Evolutionary conservation across 148 eudicot species (phyloP).

Genomic region (Camellia japonica): DNA sequence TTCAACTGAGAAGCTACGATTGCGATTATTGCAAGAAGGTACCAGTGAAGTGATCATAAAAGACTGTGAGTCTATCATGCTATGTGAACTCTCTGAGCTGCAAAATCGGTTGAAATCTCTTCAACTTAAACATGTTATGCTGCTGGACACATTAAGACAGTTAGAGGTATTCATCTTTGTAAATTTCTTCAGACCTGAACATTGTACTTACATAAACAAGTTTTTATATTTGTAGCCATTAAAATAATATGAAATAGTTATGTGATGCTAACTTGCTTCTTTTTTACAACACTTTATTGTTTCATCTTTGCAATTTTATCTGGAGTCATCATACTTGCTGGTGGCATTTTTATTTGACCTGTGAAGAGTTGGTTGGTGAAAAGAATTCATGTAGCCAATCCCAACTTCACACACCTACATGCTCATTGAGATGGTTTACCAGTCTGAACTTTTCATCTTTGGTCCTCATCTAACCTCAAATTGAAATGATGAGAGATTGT

Average conservation of each 20-base stretch:
- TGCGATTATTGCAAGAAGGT: constrained; percentile 61
- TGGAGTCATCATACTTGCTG: neutral
- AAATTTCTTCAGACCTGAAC: neutral
- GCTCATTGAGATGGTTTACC: neutral
- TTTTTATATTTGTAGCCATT: neutral
- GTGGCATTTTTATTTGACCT: neutral
- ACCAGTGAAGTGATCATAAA: constrained; percentile 58
- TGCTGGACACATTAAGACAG: constrained; percentile 69
- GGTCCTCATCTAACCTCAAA: neutral
- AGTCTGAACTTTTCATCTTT: neutral
- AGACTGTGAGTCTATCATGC: constrained; percentile 85
- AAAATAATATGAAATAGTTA: neutral
- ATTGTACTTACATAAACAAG: neutral
- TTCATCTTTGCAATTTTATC: neutral
- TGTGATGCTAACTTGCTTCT: neutral
- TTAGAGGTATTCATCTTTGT: constrained; percentile 55
- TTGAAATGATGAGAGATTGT: neutral
- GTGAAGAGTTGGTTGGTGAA: too few relatives aligned
- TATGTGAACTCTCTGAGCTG: constrained; percentile 64
- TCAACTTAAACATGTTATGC: constrained; percentile 59
- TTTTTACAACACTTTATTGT: neutral
- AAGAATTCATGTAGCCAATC: too few relatives aligned
- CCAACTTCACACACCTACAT: too few relatives aligned
- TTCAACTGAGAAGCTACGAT: constrained; percentile 75
- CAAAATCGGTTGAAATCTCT: constrained; percentile 63